phyloP scores from a whole-genome alignment of 306 rosid species.

The Prunus fruticosa region DNA sequence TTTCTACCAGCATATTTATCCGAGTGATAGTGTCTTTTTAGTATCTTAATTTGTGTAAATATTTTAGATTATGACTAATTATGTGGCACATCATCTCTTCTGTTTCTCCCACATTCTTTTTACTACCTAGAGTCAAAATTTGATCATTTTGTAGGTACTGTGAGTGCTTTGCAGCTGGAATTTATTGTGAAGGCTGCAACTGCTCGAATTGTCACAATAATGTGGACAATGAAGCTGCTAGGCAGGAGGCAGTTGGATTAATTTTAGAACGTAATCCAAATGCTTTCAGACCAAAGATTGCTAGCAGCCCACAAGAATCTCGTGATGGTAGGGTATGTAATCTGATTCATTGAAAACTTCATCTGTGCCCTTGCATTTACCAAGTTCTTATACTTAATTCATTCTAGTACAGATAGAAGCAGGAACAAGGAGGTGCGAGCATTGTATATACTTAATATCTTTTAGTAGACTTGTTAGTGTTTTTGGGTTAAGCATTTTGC shows the following conservation, averaged over 20 bases:
- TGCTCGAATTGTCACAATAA: constrained; percentile 71
- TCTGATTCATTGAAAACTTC: constrained; percentile 20
- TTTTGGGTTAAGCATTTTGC: constrained; percentile 18
- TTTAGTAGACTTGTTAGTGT: neutral
- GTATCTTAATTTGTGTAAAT: neutral
- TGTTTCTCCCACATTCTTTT: neutral
- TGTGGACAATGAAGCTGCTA: constrained; percentile 63
- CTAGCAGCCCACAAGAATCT: constrained; percentile 61
- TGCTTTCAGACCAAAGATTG: constrained; percentile 81
- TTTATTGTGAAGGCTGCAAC: constrained; percentile 75
- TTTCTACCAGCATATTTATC: neutral
- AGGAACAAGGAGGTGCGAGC: constrained; percentile 1
- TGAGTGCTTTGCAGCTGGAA: constrained; percentile 81
- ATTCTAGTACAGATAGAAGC: neutral
- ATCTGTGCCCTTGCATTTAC: constrained; percentile 6
- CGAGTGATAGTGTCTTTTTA: neutral
- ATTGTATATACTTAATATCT: neutral
- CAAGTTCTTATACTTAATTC: neutral
- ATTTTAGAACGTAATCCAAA: constrained; percentile 72
- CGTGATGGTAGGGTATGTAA: constrained; percentile 46
- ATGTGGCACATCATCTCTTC: constrained; percentile 19
- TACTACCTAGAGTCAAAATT: constrained; percentile 15
- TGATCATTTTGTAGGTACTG: constrained; percentile 61
- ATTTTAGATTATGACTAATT: neutral
- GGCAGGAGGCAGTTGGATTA: constrained; percentile 61